Base-by-base conservation (phyloP, 2,329 filamentous ascomycete genomes). In the Hymenotorrendiella dingleyae region DNA sequence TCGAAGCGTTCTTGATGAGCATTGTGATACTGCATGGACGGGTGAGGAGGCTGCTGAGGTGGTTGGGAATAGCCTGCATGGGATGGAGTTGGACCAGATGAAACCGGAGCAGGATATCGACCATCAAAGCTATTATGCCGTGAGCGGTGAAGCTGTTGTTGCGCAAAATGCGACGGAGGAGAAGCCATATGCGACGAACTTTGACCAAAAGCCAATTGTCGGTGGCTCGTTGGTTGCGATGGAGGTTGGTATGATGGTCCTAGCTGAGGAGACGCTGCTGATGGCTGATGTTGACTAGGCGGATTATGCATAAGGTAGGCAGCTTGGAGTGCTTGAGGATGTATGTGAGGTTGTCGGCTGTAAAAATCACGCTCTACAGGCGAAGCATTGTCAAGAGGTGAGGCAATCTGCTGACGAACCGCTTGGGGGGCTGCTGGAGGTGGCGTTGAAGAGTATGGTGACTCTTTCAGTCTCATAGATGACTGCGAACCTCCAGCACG, bases 281-380 rank as follows among this genome's bases (percentile, higher is more conserved):
- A 44, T 40, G 50, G 40, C 36, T 58, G 60, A 20, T 54, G 51
- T 22, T 57, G 55, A 22, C 52, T 49, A 21, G 55, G 54, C 36
- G 56, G 54, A 2, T 55, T 34, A 21, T 55, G 57, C 17, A n/a
- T n/a, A n/a, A n/a, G n/a, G n/a, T n/a, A n/a, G n/a, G n/a, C n/a
- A n/a, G n/a, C n/a, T n/a, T n/a, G n/a, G n/a, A n/a, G n/a, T n/a
- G n/a, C n/a, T n/a, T n/a, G n/a, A n/a, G n/a, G n/a, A n/a, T 54
- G 51, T 19, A 49, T 49, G 19, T 55, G 55, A 29, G 51, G 52
- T 33, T 56, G 55, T 2, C 54, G 49, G 16, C 43, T 36, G 40
- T 62, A 62, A 27, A 59, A 61, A 24, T 62, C 60, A n/a, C 56
- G 57, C 9, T 62, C 59, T n/a, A 50, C 46, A 11, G 49, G 36